phyloP scores from a whole-genome alignment of 106 monocot species.

The Dioscorea dumetorum region DNA sequence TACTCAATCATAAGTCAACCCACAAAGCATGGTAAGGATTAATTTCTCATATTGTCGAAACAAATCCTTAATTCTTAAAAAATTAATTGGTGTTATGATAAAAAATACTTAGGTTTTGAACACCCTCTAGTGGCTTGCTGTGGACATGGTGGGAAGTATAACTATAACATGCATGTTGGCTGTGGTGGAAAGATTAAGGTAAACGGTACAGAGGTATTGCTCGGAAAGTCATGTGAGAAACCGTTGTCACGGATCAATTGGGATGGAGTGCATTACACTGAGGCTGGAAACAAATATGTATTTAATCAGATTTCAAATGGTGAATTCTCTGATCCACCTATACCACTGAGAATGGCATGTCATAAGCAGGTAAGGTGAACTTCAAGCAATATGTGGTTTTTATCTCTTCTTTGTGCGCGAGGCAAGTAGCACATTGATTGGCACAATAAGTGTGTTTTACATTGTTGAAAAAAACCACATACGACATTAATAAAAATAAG shows the following conservation, averaged over 20 bases:
- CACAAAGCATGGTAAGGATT: conserved; percentile 38
- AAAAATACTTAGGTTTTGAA: conserved; percentile 29
- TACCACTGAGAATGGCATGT: conserved; percentile 29
- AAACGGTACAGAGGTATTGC: conserved; percentile 35
- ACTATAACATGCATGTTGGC: conserved; percentile 28
- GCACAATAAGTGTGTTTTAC: no score
- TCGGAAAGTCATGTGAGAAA: conserved; percentile 35
- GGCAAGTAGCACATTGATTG: no score
- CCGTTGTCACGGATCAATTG: conserved; percentile 29
- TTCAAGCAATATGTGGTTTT: background rate
- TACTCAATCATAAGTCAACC: conserved; percentile 57
- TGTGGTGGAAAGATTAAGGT: conserved; percentile 35
- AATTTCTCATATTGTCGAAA: background rate
- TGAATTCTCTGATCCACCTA: conserved; percentile 28
- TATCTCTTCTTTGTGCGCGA: no score
- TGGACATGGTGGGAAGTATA: conserved; percentile 66
- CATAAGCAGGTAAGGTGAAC: conserved; percentile 1
- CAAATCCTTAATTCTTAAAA: background rate
- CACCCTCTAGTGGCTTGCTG: conserved; percentile 58
- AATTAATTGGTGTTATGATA: background rate
- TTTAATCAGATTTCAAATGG: conserved; percentile 34
- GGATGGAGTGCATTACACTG: conserved; percentile 52
- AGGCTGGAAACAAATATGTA: conserved; percentile 36
- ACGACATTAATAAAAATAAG: no score
- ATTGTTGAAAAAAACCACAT: no score